These are phyloP conservation scores for Fistulifera pelliculosa DNA, from an alignment of 108 stramenopile species.

Conservation along the genomic window DNA sequence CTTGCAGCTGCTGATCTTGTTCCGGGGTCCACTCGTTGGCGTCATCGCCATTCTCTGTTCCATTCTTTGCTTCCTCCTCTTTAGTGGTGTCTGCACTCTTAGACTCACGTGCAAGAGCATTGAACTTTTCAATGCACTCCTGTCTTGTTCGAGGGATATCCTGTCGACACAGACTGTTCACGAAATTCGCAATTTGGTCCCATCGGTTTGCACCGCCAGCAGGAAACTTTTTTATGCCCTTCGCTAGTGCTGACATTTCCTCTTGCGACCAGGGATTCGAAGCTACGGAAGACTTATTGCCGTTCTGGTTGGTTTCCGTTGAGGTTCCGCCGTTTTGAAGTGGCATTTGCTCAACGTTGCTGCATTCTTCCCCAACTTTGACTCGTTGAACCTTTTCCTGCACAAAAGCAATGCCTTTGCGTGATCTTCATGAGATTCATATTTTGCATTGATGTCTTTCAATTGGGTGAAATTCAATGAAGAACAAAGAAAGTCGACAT, in stretches of 20 bases:
- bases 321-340: neutral
- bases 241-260: constrained; percentile 85
- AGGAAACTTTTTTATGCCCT: constrained; percentile 91
- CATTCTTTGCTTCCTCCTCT: neutral
- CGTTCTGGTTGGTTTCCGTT: constrained; percentile 18
- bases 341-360: constrained; percentile 9
- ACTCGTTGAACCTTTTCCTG: constrained; percentile 1
- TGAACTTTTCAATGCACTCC: constrained; percentile 92
- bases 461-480: constrained; percentile 29
- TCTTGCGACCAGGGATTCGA: constrained; percentile 76
- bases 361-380: constrained; percentile 1
- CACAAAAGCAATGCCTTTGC: neutral
- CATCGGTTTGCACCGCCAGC: constrained; percentile 90
- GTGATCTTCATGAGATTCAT: neutral
- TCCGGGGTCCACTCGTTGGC: constrained; percentile 74
- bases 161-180: constrained; percentile 70
- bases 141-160: constrained; percentile 81
- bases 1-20: constrained; percentile 87
- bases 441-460: constrained; percentile 5
- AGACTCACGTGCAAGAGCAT: constrained; percentile 36
- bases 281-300: constrained; percentile 10
- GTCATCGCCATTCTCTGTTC: neutral
- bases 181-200: constrained; percentile 87
- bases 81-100: constrained; percentile 2
- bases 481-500: constrained; percentile 42